Percentiles rank a stretch among this genome's conserved stretches.
phyloP scores from a whole-genome alignment of 73 alveolate genomes.

The Blepharisma japonicum region DNA sequence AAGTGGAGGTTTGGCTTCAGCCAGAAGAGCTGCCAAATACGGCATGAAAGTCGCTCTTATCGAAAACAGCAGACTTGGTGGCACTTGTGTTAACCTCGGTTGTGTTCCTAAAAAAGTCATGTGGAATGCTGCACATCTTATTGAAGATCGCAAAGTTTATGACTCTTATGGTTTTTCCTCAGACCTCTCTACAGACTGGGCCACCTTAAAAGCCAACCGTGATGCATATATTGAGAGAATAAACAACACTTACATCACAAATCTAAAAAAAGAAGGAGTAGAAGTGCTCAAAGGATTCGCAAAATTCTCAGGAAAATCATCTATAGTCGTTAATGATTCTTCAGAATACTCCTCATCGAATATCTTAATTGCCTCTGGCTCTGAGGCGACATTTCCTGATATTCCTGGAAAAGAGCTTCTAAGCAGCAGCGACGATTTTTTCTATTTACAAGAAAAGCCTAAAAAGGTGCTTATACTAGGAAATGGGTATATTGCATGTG shows the following conservation, averaged over 20 bases:
- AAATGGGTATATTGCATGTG: constrained; percentile 94
- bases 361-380: constrained; percentile 83
- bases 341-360: neutral
- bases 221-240: constrained; percentile 58
- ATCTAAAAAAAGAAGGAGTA: constrained; percentile 36
- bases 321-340: constrained; percentile 60
- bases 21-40: constrained; percentile 82
- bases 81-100: constrained; percentile 99
- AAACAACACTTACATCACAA: constrained; percentile 48
- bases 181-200: constrained; percentile 41
- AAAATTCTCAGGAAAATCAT: constrained; percentile 39
- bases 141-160: constrained; percentile 45
- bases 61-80: constrained; percentile 87
- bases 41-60: constrained; percentile 46
- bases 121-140: constrained; percentile 56
- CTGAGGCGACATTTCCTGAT: constrained; percentile 61
- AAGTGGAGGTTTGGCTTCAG: constrained; percentile 98
- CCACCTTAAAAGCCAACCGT: constrained; percentile 42
- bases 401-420: constrained; percentile 73
- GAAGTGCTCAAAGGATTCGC: constrained; percentile 57
- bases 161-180: constrained; percentile 47
- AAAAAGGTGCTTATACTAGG: constrained; percentile 87
- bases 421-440: constrained; percentile 87
- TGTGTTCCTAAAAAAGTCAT: constrained; percentile 97
- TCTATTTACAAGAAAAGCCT: constrained; percentile 81